Percentiles rank a stretch among this genome's conserved stretches.
Conservation (phyloP, 805 yeast genomes). For the Ogataea neopini region DNA sequence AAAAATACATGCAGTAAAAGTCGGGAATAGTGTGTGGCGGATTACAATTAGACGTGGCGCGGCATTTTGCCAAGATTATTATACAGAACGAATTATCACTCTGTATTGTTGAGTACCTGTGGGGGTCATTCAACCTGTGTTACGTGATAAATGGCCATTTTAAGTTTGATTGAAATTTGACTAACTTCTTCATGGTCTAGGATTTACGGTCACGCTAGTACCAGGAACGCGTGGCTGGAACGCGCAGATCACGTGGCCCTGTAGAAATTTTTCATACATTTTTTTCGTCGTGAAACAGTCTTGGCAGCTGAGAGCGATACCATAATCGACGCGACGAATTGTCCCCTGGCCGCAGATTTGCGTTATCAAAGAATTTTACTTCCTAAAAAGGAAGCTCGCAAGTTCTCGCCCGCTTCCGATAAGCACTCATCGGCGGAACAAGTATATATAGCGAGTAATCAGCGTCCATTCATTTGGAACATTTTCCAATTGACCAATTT, state of each 20-base stretch:
- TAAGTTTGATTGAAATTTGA: no score
- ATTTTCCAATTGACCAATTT: background rate
- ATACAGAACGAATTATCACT: background rate
- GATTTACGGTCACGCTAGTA: no score
- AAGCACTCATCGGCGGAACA: constrained; percentile 25
- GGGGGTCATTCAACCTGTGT: background rate
- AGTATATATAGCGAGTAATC: no score
- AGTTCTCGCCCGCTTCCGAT: constrained; percentile 1
- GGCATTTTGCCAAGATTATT: background rate
- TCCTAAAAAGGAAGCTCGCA: constrained; percentile 1
- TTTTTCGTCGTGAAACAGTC: background rate
- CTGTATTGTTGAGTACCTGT: no score
- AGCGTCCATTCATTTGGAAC: background rate
- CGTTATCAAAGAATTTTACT: background rate
- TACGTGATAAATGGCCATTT: no score
- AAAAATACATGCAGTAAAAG: background rate
- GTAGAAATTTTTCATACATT: no score
- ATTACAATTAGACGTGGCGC: background rate
- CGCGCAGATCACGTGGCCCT: background rate
- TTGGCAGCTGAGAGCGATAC: background rate
- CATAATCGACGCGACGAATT: background rate
- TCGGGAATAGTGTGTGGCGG: background rate
- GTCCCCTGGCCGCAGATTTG: background rate
- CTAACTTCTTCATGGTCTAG: no score
- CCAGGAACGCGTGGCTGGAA: background rate